These are phyloP conservation scores for Aspergillus sp. DNA, from an alignment of 2,329 filamentous ascomycete species.

Conservation along the genomic window DNA sequence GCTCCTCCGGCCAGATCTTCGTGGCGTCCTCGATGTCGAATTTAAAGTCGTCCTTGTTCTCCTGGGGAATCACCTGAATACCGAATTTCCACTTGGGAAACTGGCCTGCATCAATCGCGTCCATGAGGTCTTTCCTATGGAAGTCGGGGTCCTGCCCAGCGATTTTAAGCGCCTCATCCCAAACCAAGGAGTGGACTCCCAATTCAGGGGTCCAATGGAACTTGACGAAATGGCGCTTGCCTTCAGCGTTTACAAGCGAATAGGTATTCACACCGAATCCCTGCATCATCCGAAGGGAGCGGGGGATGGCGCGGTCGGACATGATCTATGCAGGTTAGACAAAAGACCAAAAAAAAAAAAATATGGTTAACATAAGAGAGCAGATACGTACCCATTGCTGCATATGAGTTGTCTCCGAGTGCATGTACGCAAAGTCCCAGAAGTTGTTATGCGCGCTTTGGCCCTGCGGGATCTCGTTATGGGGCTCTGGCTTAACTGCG, in stretches of 20 bases:
- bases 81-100: slow-evolving; percentile 80
- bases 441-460: slow-evolving; percentile 54
- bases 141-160: slow-evolving; percentile 76
- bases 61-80: slow-evolving; percentile 74
- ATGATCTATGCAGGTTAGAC: slow-evolving; percentile 26
- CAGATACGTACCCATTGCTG: slow-evolving; percentile 28
- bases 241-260: slow-evolving; percentile 31
- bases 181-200: slow-evolving; percentile 35
- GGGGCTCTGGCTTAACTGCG: slow-evolving; percentile 42
- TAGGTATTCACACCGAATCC: slow-evolving; percentile 39
- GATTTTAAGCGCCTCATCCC: slow-evolving; percentile 74
- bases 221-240: slow-evolving; percentile 37
- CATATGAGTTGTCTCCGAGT: slow-evolving; percentile 35
- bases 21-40: slow-evolving; percentile 85
- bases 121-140: slow-evolving; percentile 73
- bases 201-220: slow-evolving; percentile 36
- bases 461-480: slow-evolving; percentile 51
- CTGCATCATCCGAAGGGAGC: slow-evolving; percentile 38
- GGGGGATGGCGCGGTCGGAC: slow-evolving; percentile 37
- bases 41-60: slow-evolving; percentile 72
- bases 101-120: slow-evolving; percentile 69
- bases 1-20: slow-evolving; percentile 80
- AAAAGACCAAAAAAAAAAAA: not conserved
- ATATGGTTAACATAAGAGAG: not conserved
- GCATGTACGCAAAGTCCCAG: slow-evolving; percentile 39